Evolutionary conservation across 2,329 filamentous ascomycete genomes (phyloP).

Genomic region (Pleoardoris graminearum): DNA sequence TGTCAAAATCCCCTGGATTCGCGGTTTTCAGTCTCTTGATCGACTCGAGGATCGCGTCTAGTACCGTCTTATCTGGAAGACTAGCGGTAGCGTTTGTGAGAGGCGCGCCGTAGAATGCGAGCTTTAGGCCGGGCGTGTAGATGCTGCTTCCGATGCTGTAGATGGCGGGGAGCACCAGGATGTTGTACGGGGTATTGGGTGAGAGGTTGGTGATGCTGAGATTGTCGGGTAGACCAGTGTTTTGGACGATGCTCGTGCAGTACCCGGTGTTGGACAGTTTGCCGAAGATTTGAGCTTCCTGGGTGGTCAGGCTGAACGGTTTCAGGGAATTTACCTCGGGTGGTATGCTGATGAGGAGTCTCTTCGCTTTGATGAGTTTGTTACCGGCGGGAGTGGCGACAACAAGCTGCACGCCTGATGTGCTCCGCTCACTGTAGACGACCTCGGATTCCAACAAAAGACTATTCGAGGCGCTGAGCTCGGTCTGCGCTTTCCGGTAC

Average conservation of each 20-base stretch:
- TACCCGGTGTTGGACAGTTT: constrained; percentile 46
- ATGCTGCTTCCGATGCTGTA: constrained; percentile 14
- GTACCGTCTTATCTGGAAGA: background rate
- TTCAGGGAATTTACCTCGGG: constrained; percentile 43
- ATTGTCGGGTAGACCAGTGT: constrained; percentile 43
- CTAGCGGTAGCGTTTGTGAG: background rate
- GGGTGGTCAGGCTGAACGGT: constrained; percentile 41
- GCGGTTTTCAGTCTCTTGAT: constrained; percentile 15
- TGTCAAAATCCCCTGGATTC: constrained; percentile 10
- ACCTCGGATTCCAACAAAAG: constrained; percentile 13
- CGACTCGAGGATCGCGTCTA: background rate
- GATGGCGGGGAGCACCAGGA: constrained; percentile 36
- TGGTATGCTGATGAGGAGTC: constrained; percentile 51
- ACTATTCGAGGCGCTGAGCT: constrained; percentile 10
- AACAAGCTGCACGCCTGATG: constrained; percentile 5
- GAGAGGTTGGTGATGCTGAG: constrained; percentile 29
- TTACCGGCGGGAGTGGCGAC: constrained; percentile 21
- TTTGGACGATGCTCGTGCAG: constrained; percentile 46
- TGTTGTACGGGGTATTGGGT: constrained; percentile 26
- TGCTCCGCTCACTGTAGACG: background rate
- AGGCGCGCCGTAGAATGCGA: background rate
- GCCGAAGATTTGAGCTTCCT: constrained; percentile 44
- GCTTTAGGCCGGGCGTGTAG: background rate
- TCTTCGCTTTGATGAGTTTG: constrained; percentile 43
- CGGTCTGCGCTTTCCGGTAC: constrained; percentile 16